Base-by-base conservation (phyloP, 108 stramenopile species). In the Skeletonema potamos region DNA sequence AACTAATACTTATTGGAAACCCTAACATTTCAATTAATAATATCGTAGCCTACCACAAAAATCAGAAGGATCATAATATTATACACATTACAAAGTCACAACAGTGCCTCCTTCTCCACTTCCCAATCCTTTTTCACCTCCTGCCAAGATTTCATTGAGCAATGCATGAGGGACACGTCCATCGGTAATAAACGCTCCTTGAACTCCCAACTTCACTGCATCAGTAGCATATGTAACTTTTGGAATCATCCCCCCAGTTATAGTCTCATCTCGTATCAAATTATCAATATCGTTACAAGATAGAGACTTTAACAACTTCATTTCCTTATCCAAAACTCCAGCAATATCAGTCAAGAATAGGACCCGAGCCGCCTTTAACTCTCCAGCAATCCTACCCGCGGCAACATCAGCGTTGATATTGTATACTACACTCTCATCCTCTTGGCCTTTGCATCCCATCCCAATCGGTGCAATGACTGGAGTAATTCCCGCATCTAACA, bases 341-440 rank as follows among this genome's bases (percentile, higher is more conserved):
- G 95, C 91, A 79, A 98, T 96, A 77, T 98, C 98, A 18, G 98
- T 98, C 70, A 98, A 84, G 68, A 98, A 95, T 71, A 98, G 71
- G 37, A 90, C 94, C 10, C 94, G 84, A 28, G 91, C 81, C 26
- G 96, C 96, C 10, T 79, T 81, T 30, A 97, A 58, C 44, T 95
- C 98, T 37, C 92, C 95, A 11, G 96, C 96, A 66, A 98, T 95
- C 27, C 92, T 79, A 33, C 95, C 96, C 9, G 98, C 98, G 22
- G 97, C 97, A 3, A 93, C 96, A 86, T 99, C 98, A 17, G 98
- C 98, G 80, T 99, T 99, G 79, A 94, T 87, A 80, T 99, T 99
- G 85, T 96, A 96, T 46, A 91, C 89, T 22, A 89, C 69, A 41
- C 66, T 76, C 48, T 86, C 72, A 54, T 84, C 84, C 6, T 77